Base-by-base conservation (phyloP, 2,329 filamentous ascomycete genomes). In the Alternaria incomplexa region DNA sequence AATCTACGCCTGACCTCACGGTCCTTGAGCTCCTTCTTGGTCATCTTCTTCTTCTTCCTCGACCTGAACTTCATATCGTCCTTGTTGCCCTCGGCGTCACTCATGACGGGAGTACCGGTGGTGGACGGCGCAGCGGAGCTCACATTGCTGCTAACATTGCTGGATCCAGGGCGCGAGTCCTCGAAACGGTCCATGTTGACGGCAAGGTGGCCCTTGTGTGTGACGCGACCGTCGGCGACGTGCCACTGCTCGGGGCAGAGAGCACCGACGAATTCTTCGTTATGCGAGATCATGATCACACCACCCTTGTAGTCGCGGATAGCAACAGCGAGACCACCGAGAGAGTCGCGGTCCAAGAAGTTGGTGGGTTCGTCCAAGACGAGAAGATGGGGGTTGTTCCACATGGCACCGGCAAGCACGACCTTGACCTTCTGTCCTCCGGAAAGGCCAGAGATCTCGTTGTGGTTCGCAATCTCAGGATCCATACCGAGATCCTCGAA, bases 381-480 rank as follows among this genome's bases (percentile, higher is more conserved):
- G 65, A 99, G 89, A 75, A 99, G 84, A 84, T 99, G 96, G 1
- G 96, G 96, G 85, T 98, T 98, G 85, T 98, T 97, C 94, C 94
- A 97, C 93, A 97, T 96, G 73, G 93, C 93, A 77, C 93, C 93
- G 5, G 93, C 96, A 72, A 99, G 89, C 67, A 99, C 96, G 51
- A 99, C 96, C 87, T 99, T 99, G 84, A 99, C 96, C 83, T 98
- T 98, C 80, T 99, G 96, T 13, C 96, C 96, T 82, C 96, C 96
- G 10, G 94, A 97, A 12, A 99, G 87, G 75, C 94, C 96, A 66
- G 92, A 93, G 74, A 99, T 99, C 82, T 97, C 91, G 81, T 97
- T 98, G 88, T 99, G 96, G 83, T 97, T 97, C 76, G 96, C 96
- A 77, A 99, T 98, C 77, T 99, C 96, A 0, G 95, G 94, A 79